These are phyloP conservation scores for Pyrenopolyporus hunteri DNA, from an alignment of 495 filamentous ascomycete species.

Conservation along the genomic window DNA sequence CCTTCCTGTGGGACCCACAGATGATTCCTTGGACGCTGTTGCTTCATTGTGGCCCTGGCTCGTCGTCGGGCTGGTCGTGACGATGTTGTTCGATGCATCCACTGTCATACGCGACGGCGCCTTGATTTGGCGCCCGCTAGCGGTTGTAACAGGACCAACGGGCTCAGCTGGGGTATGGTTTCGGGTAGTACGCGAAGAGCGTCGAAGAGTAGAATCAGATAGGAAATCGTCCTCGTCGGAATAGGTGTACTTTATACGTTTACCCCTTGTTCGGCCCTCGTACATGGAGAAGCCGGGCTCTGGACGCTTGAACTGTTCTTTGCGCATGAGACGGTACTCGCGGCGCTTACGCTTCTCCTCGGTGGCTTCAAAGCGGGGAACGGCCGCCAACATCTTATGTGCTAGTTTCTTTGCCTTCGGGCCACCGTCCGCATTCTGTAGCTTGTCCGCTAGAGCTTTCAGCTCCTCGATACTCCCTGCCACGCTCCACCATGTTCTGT, in stretches of 20 bases:
- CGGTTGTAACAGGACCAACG: slow-evolving; percentile 79
- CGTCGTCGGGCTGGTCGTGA: slow-evolving; percentile 44
- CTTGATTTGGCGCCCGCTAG: slow-evolving; percentile 86
- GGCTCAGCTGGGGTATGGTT: slow-evolving; percentile 72
- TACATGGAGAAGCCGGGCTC: slow-evolving; percentile 91
- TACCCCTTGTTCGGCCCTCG: slow-evolving; percentile 94
- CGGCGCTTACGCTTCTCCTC: slow-evolving; percentile 95
- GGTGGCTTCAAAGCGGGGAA: slow-evolving; percentile 92
- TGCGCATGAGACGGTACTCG: slow-evolving; percentile 85
- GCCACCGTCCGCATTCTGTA: slow-evolving; percentile 75
- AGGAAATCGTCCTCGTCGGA: slow-evolving; percentile 83
- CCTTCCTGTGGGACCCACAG: slow-evolving; percentile 41
- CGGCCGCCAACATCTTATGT: slow-evolving; percentile 75
- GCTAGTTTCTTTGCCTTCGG: slow-evolving; percentile 78
- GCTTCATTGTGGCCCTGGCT: slow-evolving; percentile 45
- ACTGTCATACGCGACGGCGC: slow-evolving; percentile 80
- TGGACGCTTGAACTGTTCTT: slow-evolving; percentile 85
- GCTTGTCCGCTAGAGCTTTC: slow-evolving; percentile 70
- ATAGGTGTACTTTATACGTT: slow-evolving; percentile 94
- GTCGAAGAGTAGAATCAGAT: slow-evolving; percentile 70
- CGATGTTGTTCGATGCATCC: slow-evolving; percentile 59
- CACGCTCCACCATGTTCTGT: slow-evolving; percentile 88
- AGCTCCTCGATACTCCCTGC: slow-evolving; percentile 91
- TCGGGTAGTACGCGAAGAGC: slow-evolving; percentile 77
- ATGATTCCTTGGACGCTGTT: slow-evolving; percentile 39